A percentile compares a stretch with the other conserved stretches of the same genome.
Conservation (phyloP, 2,329 filamentous ascomycete species). For the Phialophora expanda region DNA sequence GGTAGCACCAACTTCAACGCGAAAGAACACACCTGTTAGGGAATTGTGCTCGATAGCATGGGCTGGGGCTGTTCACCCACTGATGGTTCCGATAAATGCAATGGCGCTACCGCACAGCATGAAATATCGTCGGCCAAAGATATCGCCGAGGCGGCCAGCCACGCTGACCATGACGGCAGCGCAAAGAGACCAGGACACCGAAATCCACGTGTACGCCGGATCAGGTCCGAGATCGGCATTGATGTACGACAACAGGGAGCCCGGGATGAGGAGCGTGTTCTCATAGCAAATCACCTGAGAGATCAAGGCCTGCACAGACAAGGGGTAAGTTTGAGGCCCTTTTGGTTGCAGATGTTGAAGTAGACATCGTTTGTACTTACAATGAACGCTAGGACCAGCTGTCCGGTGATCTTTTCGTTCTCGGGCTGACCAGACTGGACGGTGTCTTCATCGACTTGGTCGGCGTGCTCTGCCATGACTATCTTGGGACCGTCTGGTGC, state of each 20-base stretch:
- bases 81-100: slow-evolving; percentile 47
- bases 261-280: slow-evolving; percentile 21
- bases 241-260: slow-evolving; percentile 20
- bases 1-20: slow-evolving; percentile 43
- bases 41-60: too few relatives aligned
- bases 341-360: too few relatives aligned
- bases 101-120: slow-evolving; percentile 44
- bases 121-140: slow-evolving; percentile 47
- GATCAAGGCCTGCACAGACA: not conserved
- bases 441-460: too few relatives aligned
- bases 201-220: slow-evolving; percentile 17
- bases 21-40: too few relatives aligned
- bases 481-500: too few relatives aligned
- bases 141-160: slow-evolving; percentile 46
- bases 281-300: slow-evolving; percentile 16
- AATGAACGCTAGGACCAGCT: too few relatives aligned
- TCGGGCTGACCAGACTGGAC: too few relatives aligned
- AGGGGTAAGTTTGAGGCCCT: too few relatives aligned
- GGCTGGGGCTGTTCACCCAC: not conserved
- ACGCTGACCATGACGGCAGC: slow-evolving; percentile 38
- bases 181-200: slow-evolving; percentile 21
- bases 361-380: too few relatives aligned
- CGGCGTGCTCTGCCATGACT: too few relatives aligned
- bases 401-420: too few relatives aligned
- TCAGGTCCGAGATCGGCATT: slow-evolving; percentile 23